Evolutionary conservation across 305 asterid species (phyloP), one percentile per base, ranked within the genome.

Genomic region (Plantago coronopus): DNA sequence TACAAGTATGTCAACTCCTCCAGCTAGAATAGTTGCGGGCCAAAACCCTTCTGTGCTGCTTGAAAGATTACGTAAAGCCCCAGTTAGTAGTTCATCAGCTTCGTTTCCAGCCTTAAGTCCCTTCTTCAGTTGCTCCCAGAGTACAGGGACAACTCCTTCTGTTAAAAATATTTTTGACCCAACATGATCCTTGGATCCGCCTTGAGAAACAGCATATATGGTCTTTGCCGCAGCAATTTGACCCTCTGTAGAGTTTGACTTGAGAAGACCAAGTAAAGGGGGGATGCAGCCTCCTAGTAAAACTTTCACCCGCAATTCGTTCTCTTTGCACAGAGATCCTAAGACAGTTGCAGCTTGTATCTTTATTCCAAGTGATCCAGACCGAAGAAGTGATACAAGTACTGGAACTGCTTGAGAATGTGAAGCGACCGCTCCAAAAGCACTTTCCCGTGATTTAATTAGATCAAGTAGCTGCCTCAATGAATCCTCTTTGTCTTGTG

Each of bases 381-480:
- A 85, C 60, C 87, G 81, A 54, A 94, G 93, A 68, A 94, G 96
- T 56, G 99, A 94, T 25, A 94, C 97, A 12, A 94, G 96, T 43
- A 94, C 97, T 5, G 99, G 99, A 74, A 94, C 99, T 57, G 99
- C 99, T 75, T 94, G 99, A 59, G 99, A 94, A 80, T 94, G 99
- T 62, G 99, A 94, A 59, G 95, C 97, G 67, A 94, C 97, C 61
- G 97, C 99, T 70, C 96, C 81, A 56, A 90, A 94, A 71, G 96
- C 99, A 73, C 81, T 88, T 65, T 81, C 94, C 40, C 95, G 85
- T 21, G 95, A 77, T 69, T 83, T 85, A 63, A 88, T 90, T 66
- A 94, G 86, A 59, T 90, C 99, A 49, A 77, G 83, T 61, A 94
- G 76, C 69, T 90, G 96, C 81, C 70, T 83, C 78, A 94, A 79